These are phyloP conservation scores for Myrmaecium sp. DNA, from an alignment of 2,329 filamentous ascomycete genomes.

Conservation along the genomic window DNA sequence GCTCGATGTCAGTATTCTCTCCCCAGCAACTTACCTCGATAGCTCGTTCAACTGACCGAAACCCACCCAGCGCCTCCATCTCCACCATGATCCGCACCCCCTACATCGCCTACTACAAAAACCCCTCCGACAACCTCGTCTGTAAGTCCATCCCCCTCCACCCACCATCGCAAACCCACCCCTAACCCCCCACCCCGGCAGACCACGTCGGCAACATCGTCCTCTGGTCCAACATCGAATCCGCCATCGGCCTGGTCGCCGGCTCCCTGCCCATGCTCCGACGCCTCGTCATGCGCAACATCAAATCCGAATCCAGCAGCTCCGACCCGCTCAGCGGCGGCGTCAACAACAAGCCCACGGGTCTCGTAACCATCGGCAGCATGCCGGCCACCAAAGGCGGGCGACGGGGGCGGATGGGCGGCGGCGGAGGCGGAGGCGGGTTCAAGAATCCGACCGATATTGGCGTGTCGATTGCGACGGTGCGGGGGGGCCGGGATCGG, in stretches of 20 bases:
- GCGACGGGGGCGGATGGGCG: too few species aligned
- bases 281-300: conserved; percentile 28
- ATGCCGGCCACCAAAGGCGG: too few species aligned
- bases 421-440: too few species aligned
- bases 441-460: neutral
- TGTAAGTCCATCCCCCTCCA: too few species aligned
- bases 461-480: too few species aligned
- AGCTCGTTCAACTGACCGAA: conserved; percentile 1
- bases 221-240: conserved; percentile 32
- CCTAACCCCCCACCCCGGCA: too few species aligned
- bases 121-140: conserved; percentile 23
- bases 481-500: too few species aligned
- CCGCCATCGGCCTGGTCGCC: conserved; percentile 33
- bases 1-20: conserved; percentile 20
- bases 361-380: too few species aligned
- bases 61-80: conserved; percentile 15
- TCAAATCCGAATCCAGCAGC: too few species aligned
- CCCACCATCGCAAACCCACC: too few species aligned
- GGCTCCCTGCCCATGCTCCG: conserved; percentile 30
- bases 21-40: neutral
- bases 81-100: conserved; percentile 26
- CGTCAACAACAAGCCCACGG: too few species aligned
- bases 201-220: conserved; percentile 24
- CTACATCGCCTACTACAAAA: conserved; percentile 23
- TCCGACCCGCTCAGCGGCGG: too few species aligned